Percentiles rank a stretch among this genome's conserved stretches.
Evolutionary conservation across 2,329 filamentous ascomycete genomes (phyloP).

Genomic region (Ophiostoma triangulosporum): DNA sequence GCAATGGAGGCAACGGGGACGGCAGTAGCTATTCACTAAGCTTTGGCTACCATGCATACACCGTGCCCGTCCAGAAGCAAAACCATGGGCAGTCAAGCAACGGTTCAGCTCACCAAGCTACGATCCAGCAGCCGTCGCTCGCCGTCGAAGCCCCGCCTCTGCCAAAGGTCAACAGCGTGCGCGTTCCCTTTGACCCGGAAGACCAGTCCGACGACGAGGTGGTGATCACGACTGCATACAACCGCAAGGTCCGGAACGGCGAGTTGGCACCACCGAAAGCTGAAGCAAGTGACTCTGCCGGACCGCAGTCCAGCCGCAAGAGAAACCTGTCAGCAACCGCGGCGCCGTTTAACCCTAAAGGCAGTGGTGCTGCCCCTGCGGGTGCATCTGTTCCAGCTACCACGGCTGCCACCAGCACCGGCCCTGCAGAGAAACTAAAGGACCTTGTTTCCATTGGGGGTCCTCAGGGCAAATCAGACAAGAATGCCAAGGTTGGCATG

Average conservation of each 20-base stretch:
- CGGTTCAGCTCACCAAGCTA: no score
- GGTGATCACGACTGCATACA: slow-evolving; percentile 8
- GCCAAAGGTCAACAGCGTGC: slow-evolving; percentile 5
- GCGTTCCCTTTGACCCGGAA: slow-evolving; percentile 10
- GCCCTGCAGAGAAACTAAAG: not conserved
- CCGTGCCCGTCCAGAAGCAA: no score
- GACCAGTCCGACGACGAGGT: slow-evolving; percentile 14
- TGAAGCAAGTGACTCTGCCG: not conserved
- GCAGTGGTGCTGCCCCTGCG: no score
- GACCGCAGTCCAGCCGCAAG: not conserved
- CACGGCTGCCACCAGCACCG: no score
- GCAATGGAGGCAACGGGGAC: no score
- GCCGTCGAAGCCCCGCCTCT: not conserved
- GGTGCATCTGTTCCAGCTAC: not conserved
- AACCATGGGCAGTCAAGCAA: no score
- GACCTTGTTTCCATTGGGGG: not conserved
- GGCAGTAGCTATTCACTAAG: no score
- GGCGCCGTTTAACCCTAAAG: not conserved
- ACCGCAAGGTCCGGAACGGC: not conserved
- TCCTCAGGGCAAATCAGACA: not conserved
- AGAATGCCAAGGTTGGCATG: not conserved
- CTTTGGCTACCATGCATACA: no score
- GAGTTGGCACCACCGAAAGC: not conserved
- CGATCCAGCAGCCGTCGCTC: not conserved
- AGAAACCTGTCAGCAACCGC: not conserved